A percentile compares a stretch with the other conserved stretches of the same genome.
Conservation (phyloP, 805 yeast genomes). For the Barnettozyma siamensis region DNA sequence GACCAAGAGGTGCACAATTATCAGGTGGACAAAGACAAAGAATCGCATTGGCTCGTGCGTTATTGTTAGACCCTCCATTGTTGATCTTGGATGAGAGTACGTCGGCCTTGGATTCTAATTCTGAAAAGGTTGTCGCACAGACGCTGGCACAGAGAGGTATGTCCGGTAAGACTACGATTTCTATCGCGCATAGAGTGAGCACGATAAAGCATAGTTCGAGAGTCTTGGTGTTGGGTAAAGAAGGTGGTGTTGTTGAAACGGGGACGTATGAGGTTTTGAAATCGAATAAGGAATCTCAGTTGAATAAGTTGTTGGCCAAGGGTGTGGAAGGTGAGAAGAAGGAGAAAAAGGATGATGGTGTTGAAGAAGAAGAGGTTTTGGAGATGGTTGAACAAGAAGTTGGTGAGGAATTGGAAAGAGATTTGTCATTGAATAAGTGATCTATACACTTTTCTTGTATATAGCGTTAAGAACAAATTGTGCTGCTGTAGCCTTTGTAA, state of each 20-base stretch:
- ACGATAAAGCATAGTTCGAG: slow-evolving; percentile 81
- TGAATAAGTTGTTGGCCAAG: slow-evolving; percentile 31
- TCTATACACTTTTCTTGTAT: too few species aligned
- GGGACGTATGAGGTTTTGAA: slow-evolving; percentile 54
- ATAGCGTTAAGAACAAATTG: too few species aligned
- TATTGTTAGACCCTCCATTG: slow-evolving; percentile 73
- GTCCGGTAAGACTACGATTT: slow-evolving; percentile 66
- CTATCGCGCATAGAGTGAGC: slow-evolving; percentile 87
- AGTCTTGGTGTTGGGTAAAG: slow-evolving; percentile 69
- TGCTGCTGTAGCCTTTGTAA: too few species aligned
- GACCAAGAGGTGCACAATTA: slow-evolving; percentile 81
- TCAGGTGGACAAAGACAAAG: slow-evolving; percentile 96
- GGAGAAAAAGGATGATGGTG: slow-evolving; percentile 4
- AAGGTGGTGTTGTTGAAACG: slow-evolving; percentile 71
- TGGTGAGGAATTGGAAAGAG: slow-evolving; percentile 9
- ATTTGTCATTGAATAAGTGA: slow-evolving; percentile 15
- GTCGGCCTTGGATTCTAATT: slow-evolving; percentile 83
- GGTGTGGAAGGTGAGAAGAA: slow-evolving; percentile 11
- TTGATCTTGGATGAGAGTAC: slow-evolving; percentile 91
- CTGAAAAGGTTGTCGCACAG: slow-evolving; percentile 78
- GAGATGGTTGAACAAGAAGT: slow-evolving; percentile 8
- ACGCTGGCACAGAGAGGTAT: slow-evolving; percentile 54
- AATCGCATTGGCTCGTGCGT: slow-evolving; percentile 84
- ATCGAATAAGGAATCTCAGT: slow-evolving; percentile 29
- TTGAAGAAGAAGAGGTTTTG: background rate